Conservation (phyloP, 495 filamentous ascomycete genomes). For the Penicillium steckii region DNA sequence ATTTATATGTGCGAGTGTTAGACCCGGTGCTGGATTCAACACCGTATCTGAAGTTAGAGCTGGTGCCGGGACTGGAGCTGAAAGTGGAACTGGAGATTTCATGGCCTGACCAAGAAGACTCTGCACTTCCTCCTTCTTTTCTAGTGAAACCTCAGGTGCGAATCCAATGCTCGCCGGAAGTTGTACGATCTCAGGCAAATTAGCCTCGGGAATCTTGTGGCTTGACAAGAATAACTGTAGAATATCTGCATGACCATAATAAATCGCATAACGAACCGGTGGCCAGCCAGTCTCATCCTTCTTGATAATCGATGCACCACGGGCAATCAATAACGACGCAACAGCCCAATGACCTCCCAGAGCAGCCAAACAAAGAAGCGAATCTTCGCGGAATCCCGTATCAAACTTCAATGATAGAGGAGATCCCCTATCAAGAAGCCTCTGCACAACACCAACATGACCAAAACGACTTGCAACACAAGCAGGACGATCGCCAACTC, state of each 20-base stretch:
- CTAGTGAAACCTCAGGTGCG: conserved; percentile 23
- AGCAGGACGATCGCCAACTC: conserved; percentile 38
- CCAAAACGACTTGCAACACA: conserved; percentile 37
- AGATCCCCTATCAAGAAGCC: conserved; percentile 38
- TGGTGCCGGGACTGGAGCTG: neutral
- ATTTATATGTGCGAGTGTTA: too few relatives aligned
- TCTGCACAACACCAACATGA: conserved; percentile 35
- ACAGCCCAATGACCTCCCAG: conserved; percentile 38
- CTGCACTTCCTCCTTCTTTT: conserved; percentile 18
- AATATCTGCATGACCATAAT: conserved; percentile 38
- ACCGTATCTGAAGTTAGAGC: neutral
- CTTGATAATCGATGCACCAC: conserved; percentile 37
- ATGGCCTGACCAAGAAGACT: conserved; percentile 14
- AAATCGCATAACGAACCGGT: conserved; percentile 39
- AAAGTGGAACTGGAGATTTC: neutral
- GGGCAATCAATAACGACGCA: conserved; percentile 34
- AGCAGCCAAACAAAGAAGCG: conserved; percentile 42
- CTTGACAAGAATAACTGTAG: conserved; percentile 24
- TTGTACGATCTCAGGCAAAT: conserved; percentile 11
- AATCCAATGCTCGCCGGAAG: conserved; percentile 25
- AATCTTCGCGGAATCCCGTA: conserved; percentile 34
- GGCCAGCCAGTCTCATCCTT: conserved; percentile 42
- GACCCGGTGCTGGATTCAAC: too few relatives aligned
- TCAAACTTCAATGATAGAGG: conserved; percentile 29
- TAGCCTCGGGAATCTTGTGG: conserved; percentile 10